Conservation (phyloP, 768 basidiomycete genomes). For the Lactarius quietus region DNA sequence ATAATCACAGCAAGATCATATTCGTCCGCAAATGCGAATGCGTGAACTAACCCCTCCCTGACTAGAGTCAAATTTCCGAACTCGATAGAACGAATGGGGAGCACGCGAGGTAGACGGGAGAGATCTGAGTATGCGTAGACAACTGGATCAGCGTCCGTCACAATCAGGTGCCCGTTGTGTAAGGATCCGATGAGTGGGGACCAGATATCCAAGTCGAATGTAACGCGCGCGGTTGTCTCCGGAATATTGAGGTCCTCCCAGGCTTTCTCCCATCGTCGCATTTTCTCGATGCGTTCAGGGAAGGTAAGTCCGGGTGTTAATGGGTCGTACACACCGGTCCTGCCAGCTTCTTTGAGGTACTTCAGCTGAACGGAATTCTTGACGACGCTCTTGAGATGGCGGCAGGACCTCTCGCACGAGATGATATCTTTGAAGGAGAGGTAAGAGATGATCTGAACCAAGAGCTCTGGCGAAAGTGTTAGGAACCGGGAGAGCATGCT, state of each 20-base stretch:
- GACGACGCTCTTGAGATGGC: slow-evolving; percentile 19
- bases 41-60: slow-evolving; percentile 17
- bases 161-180: slow-evolving; percentile 19
- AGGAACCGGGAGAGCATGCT: slow-evolving; percentile 15
- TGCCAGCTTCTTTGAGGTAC: slow-evolving; percentile 22
- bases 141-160: slow-evolving; percentile 17
- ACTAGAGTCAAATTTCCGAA: slow-evolving; percentile 15
- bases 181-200: slow-evolving; percentile 23
- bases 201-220: slow-evolving; percentile 21
- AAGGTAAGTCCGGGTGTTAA: slow-evolving; percentile 14
- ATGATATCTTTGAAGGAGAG: slow-evolving; percentile 19
- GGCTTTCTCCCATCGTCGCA: slow-evolving; percentile 18
- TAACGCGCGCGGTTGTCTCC: slow-evolving; percentile 11
- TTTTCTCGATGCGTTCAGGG: slow-evolving; percentile 19
- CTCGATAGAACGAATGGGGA: slow-evolving; percentile 14
- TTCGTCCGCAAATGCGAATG: slow-evolving; percentile 21
- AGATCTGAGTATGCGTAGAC: slow-evolving; percentile 21
- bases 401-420: slow-evolving; percentile 21
- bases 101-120: slow-evolving; percentile 7
- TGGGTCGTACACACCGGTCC: slow-evolving; percentile 21
- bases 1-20: slow-evolving; percentile 17
- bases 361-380: slow-evolving; percentile 19
- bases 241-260: slow-evolving; percentile 23
- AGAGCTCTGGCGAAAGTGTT: slow-evolving; percentile 19
- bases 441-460: slow-evolving; percentile 23